Evolutionary conservation across 2,329 filamentous ascomycete species (phyloP).

Genomic region (Monilinia fructicola): DNA sequence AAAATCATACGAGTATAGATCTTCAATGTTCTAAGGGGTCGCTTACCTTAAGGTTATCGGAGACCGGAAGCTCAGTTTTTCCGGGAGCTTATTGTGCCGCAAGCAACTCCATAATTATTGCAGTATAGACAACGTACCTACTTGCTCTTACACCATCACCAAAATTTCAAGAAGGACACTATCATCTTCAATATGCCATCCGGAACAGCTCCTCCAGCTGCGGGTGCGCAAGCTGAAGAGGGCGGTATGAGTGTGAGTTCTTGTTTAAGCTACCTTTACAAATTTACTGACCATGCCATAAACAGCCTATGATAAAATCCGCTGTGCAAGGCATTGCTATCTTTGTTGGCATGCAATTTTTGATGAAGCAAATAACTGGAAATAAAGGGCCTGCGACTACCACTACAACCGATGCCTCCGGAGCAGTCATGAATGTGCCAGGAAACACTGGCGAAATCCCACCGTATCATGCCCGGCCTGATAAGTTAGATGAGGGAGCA

Average conservation of each 20-base stretch:
- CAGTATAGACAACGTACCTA: conserved; percentile 7
- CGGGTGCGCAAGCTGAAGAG: conserved; percentile 35
- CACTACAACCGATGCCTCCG: conserved; percentile 52
- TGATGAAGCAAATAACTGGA: conserved; percentile 54
- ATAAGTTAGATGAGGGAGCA: conserved; percentile 58
- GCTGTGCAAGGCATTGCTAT: conserved; percentile 56
- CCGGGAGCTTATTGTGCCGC: not conserved
- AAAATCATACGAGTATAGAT: not conserved
- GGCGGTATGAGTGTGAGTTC: conserved; percentile 39
- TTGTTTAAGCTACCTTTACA: not conserved
- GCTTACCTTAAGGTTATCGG: not conserved
- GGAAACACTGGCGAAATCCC: conserved; percentile 59
- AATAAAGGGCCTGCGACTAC: conserved; percentile 46
- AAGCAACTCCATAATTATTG: conserved; percentile 10
- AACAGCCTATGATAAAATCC: conserved; percentile 39
- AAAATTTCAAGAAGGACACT: not conserved
- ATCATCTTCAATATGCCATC: conserved; percentile 38
- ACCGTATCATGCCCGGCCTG: conserved; percentile 64
- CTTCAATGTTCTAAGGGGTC: not conserved
- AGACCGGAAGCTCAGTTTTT: not conserved
- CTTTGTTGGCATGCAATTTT: conserved; percentile 56
- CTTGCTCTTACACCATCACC: not conserved
- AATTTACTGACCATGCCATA: conserved; percentile 26
- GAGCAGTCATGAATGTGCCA: conserved; percentile 54
- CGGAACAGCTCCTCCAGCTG: conserved; percentile 38